Percentiles rank a stretch among this genome's conserved stretches.
Evolutionary conservation across 192 early-diverging fungal genomes (phyloP).

Genomic region (Geranomyces michiganensis): DNA sequence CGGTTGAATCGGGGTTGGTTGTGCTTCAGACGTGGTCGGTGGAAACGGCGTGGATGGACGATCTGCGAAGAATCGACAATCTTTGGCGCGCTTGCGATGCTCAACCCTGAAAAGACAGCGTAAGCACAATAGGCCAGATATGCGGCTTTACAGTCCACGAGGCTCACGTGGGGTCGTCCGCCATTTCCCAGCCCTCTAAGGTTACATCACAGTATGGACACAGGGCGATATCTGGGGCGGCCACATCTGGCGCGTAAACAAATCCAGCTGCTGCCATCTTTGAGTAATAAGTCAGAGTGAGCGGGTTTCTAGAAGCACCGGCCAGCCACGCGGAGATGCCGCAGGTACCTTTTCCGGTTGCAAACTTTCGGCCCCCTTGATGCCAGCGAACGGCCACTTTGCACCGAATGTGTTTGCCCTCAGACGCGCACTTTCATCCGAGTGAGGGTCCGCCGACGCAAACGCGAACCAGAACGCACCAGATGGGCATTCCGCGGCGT

Average conservation of each 20-base stretch:
- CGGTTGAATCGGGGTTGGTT: no score
- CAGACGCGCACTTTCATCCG: conserved; percentile 2
- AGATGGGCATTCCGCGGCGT: neutral
- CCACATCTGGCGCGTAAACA: conserved; percentile 25
- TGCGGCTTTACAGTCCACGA: no score
- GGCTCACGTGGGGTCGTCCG: conserved; percentile 31
- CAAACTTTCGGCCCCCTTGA: neutral
- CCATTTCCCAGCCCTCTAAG: conserved; percentile 36
- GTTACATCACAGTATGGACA: conserved; percentile 29
- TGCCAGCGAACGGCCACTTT: conserved; percentile 15
- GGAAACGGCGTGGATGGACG: no score
- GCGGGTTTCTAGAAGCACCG: no score
- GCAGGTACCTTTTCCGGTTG: no score
- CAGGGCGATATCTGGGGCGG: conserved; percentile 14
- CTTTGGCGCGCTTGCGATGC: no score
- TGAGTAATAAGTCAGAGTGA: no score
- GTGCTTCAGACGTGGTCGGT: no score
- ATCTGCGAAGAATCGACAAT: no score
- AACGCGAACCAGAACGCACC: conserved; percentile 10
- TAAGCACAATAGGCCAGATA: no score
- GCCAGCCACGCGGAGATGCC: no score
- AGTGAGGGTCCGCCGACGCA: neutral
- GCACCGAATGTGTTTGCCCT: conserved; percentile 21
- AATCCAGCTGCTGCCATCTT: conserved; percentile 37
- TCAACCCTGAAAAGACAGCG: no score